Evolutionary conservation across 2,329 filamentous ascomycete species (phyloP).

Genomic region (Curvularia spicifera): DNA sequence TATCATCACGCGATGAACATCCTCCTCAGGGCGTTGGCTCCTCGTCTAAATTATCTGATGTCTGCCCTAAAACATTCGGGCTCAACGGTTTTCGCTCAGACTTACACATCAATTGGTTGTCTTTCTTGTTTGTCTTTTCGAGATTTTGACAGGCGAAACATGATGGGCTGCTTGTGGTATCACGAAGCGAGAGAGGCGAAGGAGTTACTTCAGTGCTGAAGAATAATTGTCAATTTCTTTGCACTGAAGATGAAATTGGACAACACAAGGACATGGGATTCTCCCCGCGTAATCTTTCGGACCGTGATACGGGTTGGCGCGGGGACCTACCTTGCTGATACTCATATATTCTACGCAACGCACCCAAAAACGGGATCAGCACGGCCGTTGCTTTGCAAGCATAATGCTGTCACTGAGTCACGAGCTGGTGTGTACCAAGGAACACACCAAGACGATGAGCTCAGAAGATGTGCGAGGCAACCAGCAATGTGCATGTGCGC

Average conservation of each 20-base stretch:
- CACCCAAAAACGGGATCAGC: conserved; percentile 7
- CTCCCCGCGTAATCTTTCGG: conserved; percentile 1
- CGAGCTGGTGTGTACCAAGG: conserved; percentile 7
- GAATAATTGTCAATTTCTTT: not conserved
- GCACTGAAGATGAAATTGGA: not conserved
- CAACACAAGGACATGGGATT: not conserved
- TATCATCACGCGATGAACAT: not conserved
- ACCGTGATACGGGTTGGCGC: conserved; percentile 8
- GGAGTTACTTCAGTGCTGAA: not conserved
- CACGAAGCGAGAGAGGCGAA: not conserved
- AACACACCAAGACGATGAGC: conserved; percentile 3
- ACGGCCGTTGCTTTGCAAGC: conserved; percentile 7
- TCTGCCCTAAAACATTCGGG: not conserved
- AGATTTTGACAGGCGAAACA: conserved; percentile 15
- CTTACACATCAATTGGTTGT: conserved; percentile 11
- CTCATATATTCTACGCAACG: conserved; percentile 16
- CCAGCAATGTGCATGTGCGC: conserved; percentile 8
- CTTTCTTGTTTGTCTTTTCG: conserved; percentile 8
- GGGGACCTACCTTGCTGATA: conserved; percentile 12
- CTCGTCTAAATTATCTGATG: not conserved
- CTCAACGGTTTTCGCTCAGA: not conserved
- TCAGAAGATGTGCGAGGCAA: conserved; percentile 13
- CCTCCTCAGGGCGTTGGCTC: not conserved
- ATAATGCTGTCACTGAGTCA: conserved; percentile 11
- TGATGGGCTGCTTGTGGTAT: not conserved